Base-by-base conservation (phyloP, 805 yeast genomes). In the Millerago galiae region DNA sequence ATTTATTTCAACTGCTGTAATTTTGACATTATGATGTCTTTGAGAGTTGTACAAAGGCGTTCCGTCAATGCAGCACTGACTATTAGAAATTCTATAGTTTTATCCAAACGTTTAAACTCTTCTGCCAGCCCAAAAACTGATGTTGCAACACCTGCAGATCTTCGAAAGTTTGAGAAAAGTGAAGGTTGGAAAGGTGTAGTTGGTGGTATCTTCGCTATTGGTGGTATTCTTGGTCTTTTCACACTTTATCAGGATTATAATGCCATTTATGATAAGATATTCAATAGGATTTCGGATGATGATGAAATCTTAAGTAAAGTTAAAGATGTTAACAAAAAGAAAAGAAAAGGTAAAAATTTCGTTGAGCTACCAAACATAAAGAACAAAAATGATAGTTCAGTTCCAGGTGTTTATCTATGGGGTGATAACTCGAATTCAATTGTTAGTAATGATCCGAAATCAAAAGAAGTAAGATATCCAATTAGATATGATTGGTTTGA, bases 401-500 rank as follows among this genome's bases (percentile, higher is more conserved):
- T 66, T 3, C 81, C 82, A 0, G 85, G 88, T 8, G 62, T 83
- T 8, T 81, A 79, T 50, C 54, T 74, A 13, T 80, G 86, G 74
- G 91, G 90, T 38, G 71, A 69, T 47, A 77, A 79, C 53, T 42
- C 60, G 25, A 51, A 63, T 34, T 58, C 60, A 11, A 56, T 74
- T 25, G 66, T 70, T 5, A 50, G 55, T 24, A 48, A 54, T 16
- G 53, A 52, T 28, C 51, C 51, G 17, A 49, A 48, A 44, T 51
- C 42, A 38, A 66, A 53, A 37, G 66, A 55, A 46, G 66, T 68
- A 37, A 67, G 68, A 49, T 58, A 73, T 7, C 95, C 95, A 4
- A 59, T 71, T 25, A 69, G 95, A 53, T 61, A 83, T 6, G 64
- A 70, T 1, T 72, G 70, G 49, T 88, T 91, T 52, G 87, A 88